phyloP scores from a whole-genome alignment of 306 rosid genomes.

The Dicorynia guianensis region DNA sequence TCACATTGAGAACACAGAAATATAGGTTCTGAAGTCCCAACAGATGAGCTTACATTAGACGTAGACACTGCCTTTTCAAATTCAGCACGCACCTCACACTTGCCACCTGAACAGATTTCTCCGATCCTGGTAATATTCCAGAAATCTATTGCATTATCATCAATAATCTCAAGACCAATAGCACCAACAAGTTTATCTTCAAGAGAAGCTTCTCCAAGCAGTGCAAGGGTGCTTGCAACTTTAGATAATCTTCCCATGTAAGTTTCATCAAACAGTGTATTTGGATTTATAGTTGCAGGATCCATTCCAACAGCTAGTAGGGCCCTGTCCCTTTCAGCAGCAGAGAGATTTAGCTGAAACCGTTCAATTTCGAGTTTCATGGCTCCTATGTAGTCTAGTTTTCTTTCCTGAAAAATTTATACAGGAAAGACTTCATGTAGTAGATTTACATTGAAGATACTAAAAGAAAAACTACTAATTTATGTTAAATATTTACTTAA shows the following conservation, averaged over 20 bases:
- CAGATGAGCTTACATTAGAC: conserved; percentile 49
- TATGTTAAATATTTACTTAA: conserved; percentile 15
- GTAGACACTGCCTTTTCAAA: conserved; percentile 43
- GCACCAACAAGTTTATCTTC: conserved; percentile 88
- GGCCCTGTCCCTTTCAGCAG: conserved; percentile 96
- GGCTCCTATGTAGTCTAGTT: conserved; percentile 75
- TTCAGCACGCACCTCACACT: conserved; percentile 89
- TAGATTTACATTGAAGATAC: conserved; percentile 26
- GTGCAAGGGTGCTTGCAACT: conserved; percentile 81
- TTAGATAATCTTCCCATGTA: conserved; percentile 75
- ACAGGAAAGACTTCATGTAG: conserved; percentile 29
- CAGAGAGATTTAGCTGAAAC: conserved; percentile 83
- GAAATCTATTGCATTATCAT: conserved; percentile 76
- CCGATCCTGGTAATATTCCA: conserved; percentile 84
- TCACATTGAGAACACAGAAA: conserved; percentile 86
- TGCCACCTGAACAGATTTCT: conserved; percentile 77
- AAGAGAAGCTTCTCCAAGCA: conserved; percentile 83
- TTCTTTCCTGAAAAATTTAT: conserved; percentile 63
- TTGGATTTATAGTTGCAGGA: conserved; percentile 90
- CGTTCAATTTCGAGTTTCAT: conserved; percentile 99
- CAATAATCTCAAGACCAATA: conserved; percentile 76
- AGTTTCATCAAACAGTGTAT: conserved; percentile 73
- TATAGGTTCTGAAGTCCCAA: conserved; percentile 52
- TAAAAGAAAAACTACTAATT: conserved; percentile 2
- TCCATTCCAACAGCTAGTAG: conserved; percentile 82